Evolutionary conservation across 441 rosid genomes (phyloP).

Genomic region (Metrosideros polymorpha): DNA sequence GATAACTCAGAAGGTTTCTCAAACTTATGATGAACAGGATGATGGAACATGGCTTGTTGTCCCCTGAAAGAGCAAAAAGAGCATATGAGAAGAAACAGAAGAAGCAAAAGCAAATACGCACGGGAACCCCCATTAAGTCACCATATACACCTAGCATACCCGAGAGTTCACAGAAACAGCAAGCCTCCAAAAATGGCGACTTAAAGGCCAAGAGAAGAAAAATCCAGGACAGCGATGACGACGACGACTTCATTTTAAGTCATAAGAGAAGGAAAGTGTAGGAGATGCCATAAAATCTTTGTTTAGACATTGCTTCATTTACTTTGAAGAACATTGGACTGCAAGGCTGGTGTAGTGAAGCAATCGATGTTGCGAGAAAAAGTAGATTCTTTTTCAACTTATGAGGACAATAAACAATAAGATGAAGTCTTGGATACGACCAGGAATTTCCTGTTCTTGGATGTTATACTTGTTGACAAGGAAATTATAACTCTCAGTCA

Average conservation of each 20-base stretch:
- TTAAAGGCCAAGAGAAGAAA: constrained; percentile 54
- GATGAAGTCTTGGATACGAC: background rate
- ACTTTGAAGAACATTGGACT: background rate
- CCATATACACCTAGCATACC: constrained; percentile 36
- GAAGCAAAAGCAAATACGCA: constrained; percentile 62
- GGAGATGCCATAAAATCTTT: constrained; percentile 14
- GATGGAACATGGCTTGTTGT: constrained; percentile 91
- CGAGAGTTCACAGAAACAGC: constrained; percentile 54
- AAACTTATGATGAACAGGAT: constrained; percentile 38
- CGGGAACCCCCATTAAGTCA: constrained; percentile 57
- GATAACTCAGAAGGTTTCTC: background rate
- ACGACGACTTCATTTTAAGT: constrained; percentile 40
- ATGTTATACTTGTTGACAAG: background rate
- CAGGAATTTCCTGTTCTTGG: background rate
- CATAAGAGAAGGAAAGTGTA: constrained; percentile 70
- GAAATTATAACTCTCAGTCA: background rate
- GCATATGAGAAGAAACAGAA: constrained; percentile 81
- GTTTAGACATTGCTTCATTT: constrained; percentile 7
- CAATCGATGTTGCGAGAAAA: background rate
- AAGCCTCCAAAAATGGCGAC: constrained; percentile 49
- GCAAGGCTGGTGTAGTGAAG: background rate
- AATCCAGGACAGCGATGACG: constrained; percentile 23
- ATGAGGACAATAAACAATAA: background rate
- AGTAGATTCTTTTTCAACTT: background rate
- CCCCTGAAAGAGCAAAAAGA: constrained; percentile 64